Base-by-base conservation (phyloP, 257 asterid genomes). In the Solanum infundibuliforme region DNA sequence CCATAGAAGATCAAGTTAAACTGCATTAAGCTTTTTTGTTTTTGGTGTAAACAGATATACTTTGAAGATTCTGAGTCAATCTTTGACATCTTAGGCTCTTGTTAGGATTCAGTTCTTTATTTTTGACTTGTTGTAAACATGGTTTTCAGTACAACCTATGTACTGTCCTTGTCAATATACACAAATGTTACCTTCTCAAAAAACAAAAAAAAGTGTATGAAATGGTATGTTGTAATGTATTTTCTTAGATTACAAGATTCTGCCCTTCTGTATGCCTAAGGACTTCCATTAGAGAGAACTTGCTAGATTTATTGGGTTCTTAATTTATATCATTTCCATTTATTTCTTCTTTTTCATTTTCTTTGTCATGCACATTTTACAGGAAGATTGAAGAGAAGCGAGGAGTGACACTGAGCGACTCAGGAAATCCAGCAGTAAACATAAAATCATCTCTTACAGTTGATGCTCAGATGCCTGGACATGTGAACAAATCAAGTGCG, bases 301-400 rank as follows among this genome's bases (percentile, higher is more conserved):
- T 82, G 38, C 69, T 48, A 48, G 69, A 32, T 31, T 39, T 32
- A 48, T 82, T 43, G 71, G 35, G 25, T 76, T 60, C 41, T 39
- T 20, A 11, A 58, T 58, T 41, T 87, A 43, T 36, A 5, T n/a
- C 46, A 41, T 65, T 38, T 46, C 75, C 62, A 48, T 76, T 75
- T 60, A 16, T 58, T 25, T 77, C 65, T 52, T 72, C 29, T 38
- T 62, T 16, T 52, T 25, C 86, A 38, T 8, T 79, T 62, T 72
- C 43, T 43, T 36, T 76, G 12, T 76, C 83, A 39, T n/a, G 83
- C 34, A 76, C 83, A 76, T 39, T 39, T 76, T 76, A 83, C 93
- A 97, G 99, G 93, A 94, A 94, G 93, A 94, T 97, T 48, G 99
- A 97, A 95, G 99, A 95, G 92, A 97, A 97, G 90, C 91, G 98